These are phyloP conservation scores for Microcera coccophila DNA, from an alignment of 2,329 filamentous ascomycete genomes.

Conservation along the genomic window DNA sequence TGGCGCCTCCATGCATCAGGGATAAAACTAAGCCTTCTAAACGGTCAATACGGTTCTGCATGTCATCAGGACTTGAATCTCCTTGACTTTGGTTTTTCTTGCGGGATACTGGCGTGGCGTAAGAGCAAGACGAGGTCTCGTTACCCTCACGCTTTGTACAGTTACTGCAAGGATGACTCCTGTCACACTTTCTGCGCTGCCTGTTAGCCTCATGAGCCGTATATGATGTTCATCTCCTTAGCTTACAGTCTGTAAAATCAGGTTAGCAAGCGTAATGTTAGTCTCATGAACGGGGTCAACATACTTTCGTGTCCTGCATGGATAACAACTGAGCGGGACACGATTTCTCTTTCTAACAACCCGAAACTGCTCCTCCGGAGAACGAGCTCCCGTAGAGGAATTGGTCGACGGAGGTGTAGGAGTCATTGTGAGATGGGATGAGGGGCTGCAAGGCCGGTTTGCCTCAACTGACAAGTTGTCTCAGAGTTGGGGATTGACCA, in stretches of 20 bases:
- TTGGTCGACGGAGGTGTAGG: slow-evolving; percentile 75
- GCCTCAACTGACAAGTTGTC: slow-evolving; percentile 22
- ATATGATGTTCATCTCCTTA: neutral
- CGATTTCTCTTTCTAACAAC: slow-evolving; percentile 90
- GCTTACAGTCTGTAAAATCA: slow-evolving; percentile 36
- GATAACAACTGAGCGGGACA: slow-evolving; percentile 85
- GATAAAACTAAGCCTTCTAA: slow-evolving; percentile 88
- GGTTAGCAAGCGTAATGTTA: slow-evolving; percentile 30
- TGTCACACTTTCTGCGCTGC: slow-evolving; percentile 78
- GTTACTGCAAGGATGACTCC: slow-evolving; percentile 86
- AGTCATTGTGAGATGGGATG: slow-evolving; percentile 53
- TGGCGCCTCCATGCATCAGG: slow-evolving; percentile 81
- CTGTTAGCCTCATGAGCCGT: neutral
- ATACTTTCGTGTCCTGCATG: slow-evolving; percentile 90
- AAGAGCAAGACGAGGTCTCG: slow-evolving; percentile 77
- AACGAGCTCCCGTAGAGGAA: slow-evolving; percentile 71
- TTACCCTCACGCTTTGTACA: slow-evolving; percentile 86
- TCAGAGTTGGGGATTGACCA: slow-evolving; percentile 9
- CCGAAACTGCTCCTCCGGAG: slow-evolving; percentile 80
- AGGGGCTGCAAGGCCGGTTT: slow-evolving; percentile 17
- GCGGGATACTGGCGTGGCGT: slow-evolving; percentile 66
- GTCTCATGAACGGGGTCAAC: slow-evolving; percentile 30
- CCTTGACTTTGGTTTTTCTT: slow-evolving; percentile 69
- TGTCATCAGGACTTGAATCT: slow-evolving; percentile 74
- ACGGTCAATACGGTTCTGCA: slow-evolving; percentile 97